phyloP scores from a whole-genome alignment of 1,139 yeast species.

The Yamadazyma kanchanaburiensis region DNA sequence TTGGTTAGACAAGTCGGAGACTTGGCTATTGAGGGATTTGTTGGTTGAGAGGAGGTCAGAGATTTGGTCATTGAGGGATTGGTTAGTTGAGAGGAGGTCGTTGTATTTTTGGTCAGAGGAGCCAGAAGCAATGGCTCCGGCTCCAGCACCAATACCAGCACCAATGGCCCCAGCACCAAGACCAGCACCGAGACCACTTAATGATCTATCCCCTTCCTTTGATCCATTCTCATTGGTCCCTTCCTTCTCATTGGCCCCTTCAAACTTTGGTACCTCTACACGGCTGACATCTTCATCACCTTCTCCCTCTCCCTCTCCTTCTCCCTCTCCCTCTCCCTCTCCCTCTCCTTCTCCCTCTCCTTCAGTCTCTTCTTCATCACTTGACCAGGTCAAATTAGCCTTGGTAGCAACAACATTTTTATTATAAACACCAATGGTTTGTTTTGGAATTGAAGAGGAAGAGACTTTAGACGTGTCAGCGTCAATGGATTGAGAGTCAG shows the following conservation, averaged over 20 bases:
- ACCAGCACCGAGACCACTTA: too few relatives aligned
- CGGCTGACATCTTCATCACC: neutral
- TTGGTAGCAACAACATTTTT: conserved; percentile 72
- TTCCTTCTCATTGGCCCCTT: neutral
- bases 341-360: conserved; percentile 8
- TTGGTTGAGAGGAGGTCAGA: conserved; percentile 2
- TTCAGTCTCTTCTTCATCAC: conserved; percentile 57
- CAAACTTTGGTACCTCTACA: too few relatives aligned
- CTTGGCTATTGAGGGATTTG: conserved; percentile 9
- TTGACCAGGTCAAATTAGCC: conserved; percentile 78
- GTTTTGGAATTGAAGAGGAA: conserved; percentile 17
- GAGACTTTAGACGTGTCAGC: conserved; percentile 5
- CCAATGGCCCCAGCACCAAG: conserved; percentile 2
- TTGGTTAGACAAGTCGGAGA: conserved; percentile 8
- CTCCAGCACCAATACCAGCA: neutral
- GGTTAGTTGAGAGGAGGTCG: too few relatives aligned
- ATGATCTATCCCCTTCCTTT: neutral
- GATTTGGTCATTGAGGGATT: neutral
- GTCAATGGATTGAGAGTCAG: neutral
- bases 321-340: conserved; percentile 2
- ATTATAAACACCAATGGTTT: conserved; percentile 48
- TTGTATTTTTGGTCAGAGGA: neutral
- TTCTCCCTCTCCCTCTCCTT: conserved; percentile 1
- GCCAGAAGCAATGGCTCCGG: too few relatives aligned
- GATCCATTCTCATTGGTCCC: neutral